Evolutionary conservation across 2,329 filamentous ascomycete genomes (phyloP).

Genomic region (Chrysoporthe puriensis): DNA sequence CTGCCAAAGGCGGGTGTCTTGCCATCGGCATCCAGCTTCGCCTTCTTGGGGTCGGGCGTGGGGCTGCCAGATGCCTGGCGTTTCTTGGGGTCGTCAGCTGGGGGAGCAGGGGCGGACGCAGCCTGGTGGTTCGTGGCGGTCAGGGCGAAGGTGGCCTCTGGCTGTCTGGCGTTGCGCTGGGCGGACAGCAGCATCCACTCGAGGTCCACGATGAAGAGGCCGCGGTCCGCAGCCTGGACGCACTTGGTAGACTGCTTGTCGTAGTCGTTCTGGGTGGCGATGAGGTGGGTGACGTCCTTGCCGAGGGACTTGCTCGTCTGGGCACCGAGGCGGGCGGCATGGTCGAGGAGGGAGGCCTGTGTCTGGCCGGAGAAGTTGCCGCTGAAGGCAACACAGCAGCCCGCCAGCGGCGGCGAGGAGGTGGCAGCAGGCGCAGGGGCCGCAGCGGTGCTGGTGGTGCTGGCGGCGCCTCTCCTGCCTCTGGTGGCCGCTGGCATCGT

Average conservation of each 20-base stretch:
- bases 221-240: conserved; percentile 48
- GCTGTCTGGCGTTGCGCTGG: conserved; percentile 43
- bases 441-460: conserved; percentile 20
- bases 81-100: conserved; percentile 32
- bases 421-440: conserved; percentile 25
- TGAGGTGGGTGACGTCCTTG: conserved; percentile 57
- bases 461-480: conserved; percentile 24
- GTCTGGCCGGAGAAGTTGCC: conserved; percentile 61
- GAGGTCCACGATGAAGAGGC: conserved; percentile 59
- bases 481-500: conserved; percentile 18
- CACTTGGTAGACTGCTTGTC: conserved; percentile 56
- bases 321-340: conserved; percentile 55
- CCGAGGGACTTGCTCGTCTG: conserved; percentile 51
- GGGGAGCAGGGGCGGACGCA: conserved; percentile 14
- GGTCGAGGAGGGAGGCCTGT: conserved; percentile 53
- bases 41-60: conserved; percentile 37
- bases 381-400: conserved; percentile 58
- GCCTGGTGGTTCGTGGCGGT: conserved; percentile 29
- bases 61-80: conserved; percentile 30
- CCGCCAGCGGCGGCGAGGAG: conserved; percentile 44
- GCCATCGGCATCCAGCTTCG: conserved; percentile 36
- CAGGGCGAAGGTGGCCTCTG: conserved; percentile 37
- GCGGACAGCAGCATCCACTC: conserved; percentile 67
- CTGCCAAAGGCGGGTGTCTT: conserved; percentile 40
- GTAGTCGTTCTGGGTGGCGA: conserved; percentile 59